Evolutionary conservation across 2,329 filamentous ascomycete genomes (phyloP).

Genomic region (Paecilomyces sp.): DNA sequence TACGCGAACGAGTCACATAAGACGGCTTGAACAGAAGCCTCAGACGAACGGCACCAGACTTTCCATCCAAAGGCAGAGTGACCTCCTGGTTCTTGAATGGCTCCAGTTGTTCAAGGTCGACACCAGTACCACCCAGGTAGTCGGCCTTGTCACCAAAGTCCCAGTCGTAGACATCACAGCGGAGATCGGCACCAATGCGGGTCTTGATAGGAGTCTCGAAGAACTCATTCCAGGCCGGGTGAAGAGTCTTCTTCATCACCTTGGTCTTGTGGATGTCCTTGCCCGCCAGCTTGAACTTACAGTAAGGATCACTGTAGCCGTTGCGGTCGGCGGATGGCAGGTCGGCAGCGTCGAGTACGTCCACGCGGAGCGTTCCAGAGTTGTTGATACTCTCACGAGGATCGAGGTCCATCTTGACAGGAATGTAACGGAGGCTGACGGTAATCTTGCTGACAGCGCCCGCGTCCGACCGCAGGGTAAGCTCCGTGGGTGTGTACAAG

Average conservation of each 20-base stretch:
- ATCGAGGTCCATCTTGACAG: constrained; percentile 88
- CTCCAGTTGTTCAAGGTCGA: constrained; percentile 73
- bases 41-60: constrained; percentile 75
- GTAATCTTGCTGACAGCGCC: constrained; percentile 73
- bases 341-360: constrained; percentile 76
- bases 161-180: constrained; percentile 83
- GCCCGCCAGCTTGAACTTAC: constrained; percentile 85
- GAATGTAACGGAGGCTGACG: constrained; percentile 90
- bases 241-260: constrained; percentile 90
- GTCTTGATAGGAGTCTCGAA: constrained; percentile 81
- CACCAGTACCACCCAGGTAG: constrained; percentile 68
- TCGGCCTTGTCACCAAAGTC: constrained; percentile 95
- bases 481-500: constrained; percentile 79
- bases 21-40: constrained; percentile 87
- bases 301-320: constrained; percentile 94
- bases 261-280: constrained; percentile 93
- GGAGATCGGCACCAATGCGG: constrained; percentile 76
- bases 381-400: constrained; percentile 98
- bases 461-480: constrained; percentile 71
- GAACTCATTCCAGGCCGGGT: constrained; percentile 92
- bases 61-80: constrained; percentile 71
- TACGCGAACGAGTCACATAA: constrained; percentile 77
- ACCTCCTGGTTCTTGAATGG: constrained; percentile 78
- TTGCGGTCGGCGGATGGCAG: constrained; percentile 94
- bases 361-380: constrained; percentile 90